Evolutionary conservation across 805 yeast genomes (phyloP), one percentile per base, ranked within the genome.

Genomic region (Barnettozyma sucrosica): DNA sequence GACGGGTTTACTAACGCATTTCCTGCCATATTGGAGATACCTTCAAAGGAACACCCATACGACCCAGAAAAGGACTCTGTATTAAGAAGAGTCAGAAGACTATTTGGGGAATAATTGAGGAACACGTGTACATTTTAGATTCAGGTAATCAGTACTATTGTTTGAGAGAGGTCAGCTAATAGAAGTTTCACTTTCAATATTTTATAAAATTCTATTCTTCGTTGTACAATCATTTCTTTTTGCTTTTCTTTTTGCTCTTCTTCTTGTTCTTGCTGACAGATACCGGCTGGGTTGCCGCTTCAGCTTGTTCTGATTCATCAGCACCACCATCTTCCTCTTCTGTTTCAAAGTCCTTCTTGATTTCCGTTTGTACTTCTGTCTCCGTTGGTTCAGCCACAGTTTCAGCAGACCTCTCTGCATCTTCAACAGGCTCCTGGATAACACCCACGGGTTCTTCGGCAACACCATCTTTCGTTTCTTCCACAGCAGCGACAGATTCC

Each of bases 31-130:
- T 74, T 93, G 62, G 99, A 93, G 69, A 93, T 93, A 52, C 99
- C 99, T 24, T 89, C 97, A 14, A 93, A 93, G 72, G 99, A 93
- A 63, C 98, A 93, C 66, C 98, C 99, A 20, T 93, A 93, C 66
- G 75, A 93, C 66, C 99, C 99, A 19, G 98, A 92, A 66, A 93
- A 92, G 80, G 99, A 93, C 68, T 85, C 96, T 19, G 89, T 93
- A 36, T 76, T 93, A 68, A 83, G 92, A 69, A 85, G 96, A 66
- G 99, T 93, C 30, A 85, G 96, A 73, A 82, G 96, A 65, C 71
- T 93, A 54, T 90, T 92, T 71, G 98, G 99, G 40, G 98, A 93
- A 70, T 89, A 73, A 55, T 28, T 24, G 21, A 36, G 23, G 24
- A 18, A 6, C 11, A 18, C 8, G 26, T 36, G 40, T 36, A 14